Base-by-base conservation (phyloP, 805 yeast species). In the Barnettozyma populi region DNA sequence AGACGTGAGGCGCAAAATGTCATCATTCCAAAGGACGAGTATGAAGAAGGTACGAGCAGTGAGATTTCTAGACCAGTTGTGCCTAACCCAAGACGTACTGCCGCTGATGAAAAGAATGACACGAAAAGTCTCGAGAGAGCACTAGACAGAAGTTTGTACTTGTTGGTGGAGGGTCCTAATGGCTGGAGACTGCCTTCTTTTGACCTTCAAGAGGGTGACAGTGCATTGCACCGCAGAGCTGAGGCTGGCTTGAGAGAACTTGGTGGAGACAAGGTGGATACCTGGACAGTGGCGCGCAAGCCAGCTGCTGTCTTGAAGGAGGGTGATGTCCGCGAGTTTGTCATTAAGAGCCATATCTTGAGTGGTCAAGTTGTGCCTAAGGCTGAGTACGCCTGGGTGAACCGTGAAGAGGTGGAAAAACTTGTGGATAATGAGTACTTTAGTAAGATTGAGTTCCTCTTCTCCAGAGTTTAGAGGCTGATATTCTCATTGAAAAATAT, bases 211-310 rank as follows among this genome's bases (percentile, higher is more conserved):
- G 63, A 62, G n/a, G 71, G 69, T 24, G 66, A 70, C 4, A 65
- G 68, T 36, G 67, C 71, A 41, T 75, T 94, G 54, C 90, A 87
- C 63, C 68, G 67, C 47, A 75, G 81, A 34, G 96, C 96, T 2
- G 88, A 86, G 64, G 68, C 75, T 42, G 95, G 95, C 0, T 68
- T 94, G 47, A 75, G 80, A 62, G 57, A 66, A 20, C 58, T 86
- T 19, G 96, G 96, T 18, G 96, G 96, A 29, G 78, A 73, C 10
- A 65, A 74, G 47, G 78, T 94, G 63, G 86, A 89, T 67, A 84
- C 89, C 39, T 92, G 95, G 87, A 79, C 86, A 19, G 96, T 94
- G n/a, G 89, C 98, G 21, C 80, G 79, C 48, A 85, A 85, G 5
- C 98, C 99, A 36, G 84, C 90, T 37, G 90, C 83, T 39, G 80